Evolutionary conservation across 2,329 filamentous ascomycete species (phyloP).

Genomic region (Fusarium oligoseptatum): DNA sequence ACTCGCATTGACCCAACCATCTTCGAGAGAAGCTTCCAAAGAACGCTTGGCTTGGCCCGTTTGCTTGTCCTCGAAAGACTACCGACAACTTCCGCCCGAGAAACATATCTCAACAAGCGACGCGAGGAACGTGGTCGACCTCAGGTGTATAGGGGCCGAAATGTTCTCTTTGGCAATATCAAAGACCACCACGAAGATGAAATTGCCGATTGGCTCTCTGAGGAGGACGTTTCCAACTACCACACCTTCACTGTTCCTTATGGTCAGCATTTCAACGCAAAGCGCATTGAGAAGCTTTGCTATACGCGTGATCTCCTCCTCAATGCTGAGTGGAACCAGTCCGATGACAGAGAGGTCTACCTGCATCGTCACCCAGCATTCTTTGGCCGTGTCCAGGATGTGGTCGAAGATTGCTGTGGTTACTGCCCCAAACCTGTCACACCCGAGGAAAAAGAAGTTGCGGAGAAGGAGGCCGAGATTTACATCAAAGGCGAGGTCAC

Average conservation of each 20-base stretch:
- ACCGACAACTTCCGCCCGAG: conserved; percentile 76
- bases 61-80: conserved; percentile 84
- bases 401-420: conserved; percentile 86
- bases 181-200: conserved; percentile 85
- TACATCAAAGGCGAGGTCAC: conserved; percentile 80
- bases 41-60: conserved; percentile 82
- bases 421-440: conserved; percentile 79
- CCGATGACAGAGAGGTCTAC: conserved; percentile 79
- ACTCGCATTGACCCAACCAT: conserved; percentile 87
- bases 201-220: conserved; percentile 84
- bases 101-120: conserved; percentile 77
- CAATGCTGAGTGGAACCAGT: conserved; percentile 89
- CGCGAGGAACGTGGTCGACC: conserved; percentile 81
- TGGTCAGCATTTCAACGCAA: conserved; percentile 71
- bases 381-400: conserved; percentile 80
- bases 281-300: conserved; percentile 83
- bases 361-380: conserved; percentile 89
- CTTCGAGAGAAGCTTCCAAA: conserved; percentile 83
- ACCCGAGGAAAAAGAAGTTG: conserved; percentile 77
- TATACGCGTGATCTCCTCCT: conserved; percentile 86
- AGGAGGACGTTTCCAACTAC: conserved; percentile 83
- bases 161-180: conserved; percentile 72
- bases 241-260: conserved; percentile 82
- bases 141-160: conserved; percentile 55
- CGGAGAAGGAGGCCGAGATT: conserved; percentile 78